Conservation (phyloP, 2,329 filamentous ascomycete species). For the Neonectria sp. region DNA sequence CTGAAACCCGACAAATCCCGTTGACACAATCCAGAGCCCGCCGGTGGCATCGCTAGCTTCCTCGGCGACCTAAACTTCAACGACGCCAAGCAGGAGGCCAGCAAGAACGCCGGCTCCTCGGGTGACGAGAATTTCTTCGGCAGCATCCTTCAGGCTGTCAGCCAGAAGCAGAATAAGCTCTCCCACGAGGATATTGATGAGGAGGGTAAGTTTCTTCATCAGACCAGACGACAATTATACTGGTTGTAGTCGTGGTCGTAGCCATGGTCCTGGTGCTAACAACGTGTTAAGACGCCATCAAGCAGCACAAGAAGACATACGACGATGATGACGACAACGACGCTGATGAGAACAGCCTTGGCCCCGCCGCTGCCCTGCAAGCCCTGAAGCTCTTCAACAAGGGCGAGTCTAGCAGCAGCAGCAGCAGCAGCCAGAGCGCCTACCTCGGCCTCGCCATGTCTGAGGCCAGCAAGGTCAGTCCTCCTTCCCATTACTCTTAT, state of each 20-base stretch:
- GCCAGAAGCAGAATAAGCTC: slow-evolving; percentile 65
- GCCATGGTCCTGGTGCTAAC: neutral
- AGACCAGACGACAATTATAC: neutral
- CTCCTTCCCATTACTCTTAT: neutral
- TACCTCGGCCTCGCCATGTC: slow-evolving; percentile 91
- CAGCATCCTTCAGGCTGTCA: slow-evolving; percentile 62
- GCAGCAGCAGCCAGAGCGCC: slow-evolving; percentile 78
- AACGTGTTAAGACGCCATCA: slow-evolving; percentile 70
- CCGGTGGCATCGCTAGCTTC: slow-evolving; percentile 55
- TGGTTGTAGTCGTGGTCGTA: neutral
- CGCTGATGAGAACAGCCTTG: slow-evolving; percentile 67
- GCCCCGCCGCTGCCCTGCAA: slow-evolving; percentile 84
- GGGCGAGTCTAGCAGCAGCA: slow-evolving; percentile 63
- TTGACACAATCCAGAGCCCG: slow-evolving; percentile 48
- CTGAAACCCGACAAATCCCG: neutral
- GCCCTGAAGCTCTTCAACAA: slow-evolving; percentile 84
- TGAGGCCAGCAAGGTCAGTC: slow-evolving; percentile 81
- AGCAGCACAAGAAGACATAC: slow-evolving; percentile 84
- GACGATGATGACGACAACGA: slow-evolving; percentile 63
- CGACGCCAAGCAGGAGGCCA: slow-evolving; percentile 64
- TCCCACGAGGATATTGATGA: slow-evolving; percentile 66
- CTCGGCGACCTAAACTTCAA: slow-evolving; percentile 65
- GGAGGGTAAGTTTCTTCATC: slow-evolving; percentile 56
- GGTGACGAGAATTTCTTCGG: slow-evolving; percentile 66
- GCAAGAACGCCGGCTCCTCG: slow-evolving; percentile 61